A percentile compares a stretch with the other conserved stretches of the same genome.
Evolutionary conservation across 306 rosid species (phyloP).

Genomic region (Lathyrus tuberosus): DNA sequence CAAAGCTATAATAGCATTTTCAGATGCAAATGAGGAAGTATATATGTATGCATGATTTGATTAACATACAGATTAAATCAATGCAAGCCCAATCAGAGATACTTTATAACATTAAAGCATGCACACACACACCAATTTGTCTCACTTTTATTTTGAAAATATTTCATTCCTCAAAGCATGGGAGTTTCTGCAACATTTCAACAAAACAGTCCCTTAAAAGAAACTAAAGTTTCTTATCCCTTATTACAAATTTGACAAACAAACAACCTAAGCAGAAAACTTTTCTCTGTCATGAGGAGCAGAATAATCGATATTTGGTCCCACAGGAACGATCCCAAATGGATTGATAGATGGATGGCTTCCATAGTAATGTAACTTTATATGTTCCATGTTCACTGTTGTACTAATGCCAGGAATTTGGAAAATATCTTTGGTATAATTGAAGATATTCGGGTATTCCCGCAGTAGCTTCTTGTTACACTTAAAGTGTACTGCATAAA

Average conservation of each 20-base stretch:
- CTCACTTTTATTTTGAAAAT: slow-evolving; percentile 37
- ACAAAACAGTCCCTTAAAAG: slow-evolving; percentile 22
- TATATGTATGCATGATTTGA: background rate
- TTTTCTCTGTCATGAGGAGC: slow-evolving; percentile 74
- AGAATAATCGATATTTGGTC: slow-evolving; percentile 68
- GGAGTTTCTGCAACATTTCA: slow-evolving; percentile 20
- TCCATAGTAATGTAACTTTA: slow-evolving; percentile 81
- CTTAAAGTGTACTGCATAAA: slow-evolving; percentile 91
- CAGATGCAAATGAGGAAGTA: background rate
- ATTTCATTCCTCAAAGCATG: slow-evolving; percentile 8
- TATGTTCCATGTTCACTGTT: slow-evolving; percentile 80
- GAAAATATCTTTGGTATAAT: slow-evolving; percentile 80
- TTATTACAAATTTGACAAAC: slow-evolving; percentile 8
- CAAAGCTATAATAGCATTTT: background rate
- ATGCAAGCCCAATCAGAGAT: background rate
- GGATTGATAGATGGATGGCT: slow-evolving; percentile 90
- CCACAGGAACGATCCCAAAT: slow-evolving; percentile 73
- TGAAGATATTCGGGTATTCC: slow-evolving; percentile 83
- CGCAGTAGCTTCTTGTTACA: slow-evolving; percentile 86
- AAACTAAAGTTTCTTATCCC: slow-evolving; percentile 4
- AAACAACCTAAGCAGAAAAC: slow-evolving; percentile 56
- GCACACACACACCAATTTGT: background rate
- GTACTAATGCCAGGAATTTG: slow-evolving; percentile 75
- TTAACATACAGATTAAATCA: background rate
- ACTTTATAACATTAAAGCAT: background rate